Evolutionary conservation across 1,139 yeast genomes (phyloP), one percentile per base, ranked within the genome.

Genomic region (Protomyces arabidopsidicola): DNA sequence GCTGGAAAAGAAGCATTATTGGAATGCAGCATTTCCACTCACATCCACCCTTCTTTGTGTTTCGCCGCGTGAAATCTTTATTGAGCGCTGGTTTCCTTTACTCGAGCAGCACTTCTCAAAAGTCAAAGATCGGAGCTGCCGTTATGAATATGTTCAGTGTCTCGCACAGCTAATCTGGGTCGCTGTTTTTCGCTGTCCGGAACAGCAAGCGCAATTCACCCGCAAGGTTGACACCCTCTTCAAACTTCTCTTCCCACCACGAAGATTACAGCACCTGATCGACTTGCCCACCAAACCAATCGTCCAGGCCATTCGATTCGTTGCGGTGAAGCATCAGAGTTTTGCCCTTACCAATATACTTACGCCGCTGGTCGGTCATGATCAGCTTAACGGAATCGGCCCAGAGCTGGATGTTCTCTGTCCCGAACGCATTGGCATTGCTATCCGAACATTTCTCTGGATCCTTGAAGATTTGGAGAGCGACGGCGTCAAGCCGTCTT

Each of bases 81-180:
- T 87, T 2, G 79, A 79, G n/a, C 77, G 82, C 59, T 95, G 98
- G 98, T 78, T 84, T 65, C 75, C 78, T 2, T 74, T 91, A 1
- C 79, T 89, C 8, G 96, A 90, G 67, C 67, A 72, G 1, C 73
- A 75, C 54, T 65, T 70, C 55, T 66, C 77, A 52, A 69, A 78
- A 71, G 48, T 79, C 34, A 84, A 83, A 31, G 95, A 88, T 65
- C 85, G 86, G 67, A 64, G 70, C 16, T 62, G 68, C 18, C 68
- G 77, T 35, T 78, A 83, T 0, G 82, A 84, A 1, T 81, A 84
- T 60, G 81, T 89, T 14, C 82, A 84, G 0, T 86, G 93, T 63
- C 75, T 85, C 8, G 81, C 96, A 0, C 77, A 97, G 65, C 77
- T 95, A 42, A 75, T 88, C 0, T 95, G 98, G 98, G 96, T 91